Percentiles rank a stretch among this genome's conserved stretches.
Evolutionary conservation across 495 filamentous ascomycete genomes (phyloP).

Genomic region (Neurospora cerealis): DNA sequence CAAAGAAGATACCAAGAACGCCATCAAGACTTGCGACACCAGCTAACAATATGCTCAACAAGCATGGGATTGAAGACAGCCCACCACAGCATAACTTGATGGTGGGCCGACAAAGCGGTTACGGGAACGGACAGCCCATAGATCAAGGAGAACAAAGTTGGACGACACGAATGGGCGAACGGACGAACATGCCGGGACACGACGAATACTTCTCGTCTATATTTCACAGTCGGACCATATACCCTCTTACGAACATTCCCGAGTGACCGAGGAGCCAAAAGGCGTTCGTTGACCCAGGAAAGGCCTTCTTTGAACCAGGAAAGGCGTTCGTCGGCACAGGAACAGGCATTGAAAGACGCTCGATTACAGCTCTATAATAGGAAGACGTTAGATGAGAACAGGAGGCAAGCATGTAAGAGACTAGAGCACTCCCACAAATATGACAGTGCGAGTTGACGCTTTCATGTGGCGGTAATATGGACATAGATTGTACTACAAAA

Average conservation of each 20-base stretch:
- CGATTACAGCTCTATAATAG: neutral
- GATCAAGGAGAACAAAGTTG: neutral
- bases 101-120: neutral
- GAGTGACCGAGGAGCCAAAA: neutral
- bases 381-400: neutral
- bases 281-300: neutral
- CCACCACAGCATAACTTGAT: neutral
- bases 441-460: neutral
- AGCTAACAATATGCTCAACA: neutral
- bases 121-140: neutral
- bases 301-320: neutral
- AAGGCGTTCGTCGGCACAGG: neutral
- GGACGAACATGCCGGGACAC: neutral
- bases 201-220: neutral
- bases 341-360: neutral
- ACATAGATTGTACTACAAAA: neutral
- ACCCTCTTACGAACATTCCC: neutral
- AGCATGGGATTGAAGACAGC: neutral
- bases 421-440: neutral
- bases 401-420: neutral
- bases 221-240: neutral
- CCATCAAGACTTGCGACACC: neutral
- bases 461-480: neutral
- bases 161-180: neutral
- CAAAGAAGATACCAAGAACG: neutral